phyloP scores from a whole-genome alignment of 2,329 filamentous ascomycete species.

The Fusarium kyushuense region DNA sequence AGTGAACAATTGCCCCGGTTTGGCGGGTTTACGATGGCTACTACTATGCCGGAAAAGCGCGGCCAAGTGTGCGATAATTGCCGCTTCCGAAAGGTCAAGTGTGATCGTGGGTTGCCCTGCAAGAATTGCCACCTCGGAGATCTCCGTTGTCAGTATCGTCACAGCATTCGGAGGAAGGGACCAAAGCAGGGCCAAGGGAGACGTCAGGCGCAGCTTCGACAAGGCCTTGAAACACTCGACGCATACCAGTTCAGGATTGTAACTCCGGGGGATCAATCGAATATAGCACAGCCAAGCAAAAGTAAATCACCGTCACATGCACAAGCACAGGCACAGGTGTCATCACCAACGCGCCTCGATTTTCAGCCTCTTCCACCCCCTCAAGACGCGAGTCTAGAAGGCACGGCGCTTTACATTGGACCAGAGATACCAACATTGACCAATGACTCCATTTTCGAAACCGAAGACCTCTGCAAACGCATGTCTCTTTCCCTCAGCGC shows the following conservation, averaged over 20 bases:
- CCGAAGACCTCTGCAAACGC: constrained; percentile 28
- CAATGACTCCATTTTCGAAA: constrained; percentile 7
- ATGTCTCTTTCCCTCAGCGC: constrained; percentile 44
- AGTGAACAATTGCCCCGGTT: constrained; percentile 4
- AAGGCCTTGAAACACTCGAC: constrained; percentile 31
- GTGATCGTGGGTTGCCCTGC: constrained; percentile 50
- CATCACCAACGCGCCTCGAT: neutral
- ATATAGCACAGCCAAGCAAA: neutral
- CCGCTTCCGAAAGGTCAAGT: constrained; percentile 52
- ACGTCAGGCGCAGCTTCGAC: constrained; percentile 47
- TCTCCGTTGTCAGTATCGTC: constrained; percentile 50
- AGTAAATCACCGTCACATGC: neutral
- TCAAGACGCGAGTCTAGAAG: neutral
- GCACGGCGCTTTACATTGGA: neutral
- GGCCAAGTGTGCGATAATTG: constrained; percentile 50
- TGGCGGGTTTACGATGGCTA: constrained; percentile 13
- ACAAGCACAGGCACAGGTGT: neutral
- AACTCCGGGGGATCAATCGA: constrained; percentile 25
- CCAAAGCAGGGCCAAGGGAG: constrained; percentile 48
- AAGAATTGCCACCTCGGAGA: constrained; percentile 46
- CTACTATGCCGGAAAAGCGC: constrained; percentile 16
- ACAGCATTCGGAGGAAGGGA: constrained; percentile 49
- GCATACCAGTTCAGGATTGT: constrained; percentile 39
- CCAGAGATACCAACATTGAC: neutral
- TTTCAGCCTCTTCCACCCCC: neutral